Evolutionary conservation across 805 yeast species (phyloP), one percentile per base, ranked within the genome.

Genomic region (Ogataea salicorniae): DNA sequence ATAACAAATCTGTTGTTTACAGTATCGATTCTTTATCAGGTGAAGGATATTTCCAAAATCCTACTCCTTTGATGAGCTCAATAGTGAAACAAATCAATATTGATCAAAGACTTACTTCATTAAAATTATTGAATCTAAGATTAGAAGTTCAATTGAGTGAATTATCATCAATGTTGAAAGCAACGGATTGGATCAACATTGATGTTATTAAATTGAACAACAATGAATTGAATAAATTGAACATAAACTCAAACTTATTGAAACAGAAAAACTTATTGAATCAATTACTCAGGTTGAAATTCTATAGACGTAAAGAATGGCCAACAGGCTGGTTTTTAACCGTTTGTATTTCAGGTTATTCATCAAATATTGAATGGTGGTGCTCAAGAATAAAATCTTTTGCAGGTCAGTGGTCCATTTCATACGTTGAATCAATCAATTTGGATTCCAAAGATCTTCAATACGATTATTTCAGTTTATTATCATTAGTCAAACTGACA

Each of bases 131-230:
- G 31, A 73, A 69, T 36, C 64, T 84, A 42, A 70, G 81, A 41
- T 62, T 79, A 31, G 75, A 77, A 34, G 71, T 75, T 4, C 72
- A 74, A 46, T 69, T 71, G 47, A 68, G 71, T 39, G 84, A 82
- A 48, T 68, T 83, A 29, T 66, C 77, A 13, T 74, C 79, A 8
- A 72, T 82, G 50, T 74, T 87, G 46, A 69, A 72, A 35, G 83
- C 87, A 0, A 76, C 83, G 0, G 87, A 83, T 29, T 87, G 94
- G 94, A 73, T 79, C 6, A 68, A 72, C n/a, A 78, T 78, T 53
- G 79, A 76, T 37, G 73, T 78, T 37, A 72, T 85, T 41, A 71
- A 66, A 33, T 57, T 86, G 29, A 67, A 72, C 2, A 70, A 72
- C 3, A 70, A 69, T 20, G 90, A 83, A 58, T 59, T 73, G 18